Percentiles rank a stretch among this genome's conserved stretches.
phyloP scores from a whole-genome alignment of 2,329 filamentous ascomycete species.

The Colletotrichum tofieldiae region DNA sequence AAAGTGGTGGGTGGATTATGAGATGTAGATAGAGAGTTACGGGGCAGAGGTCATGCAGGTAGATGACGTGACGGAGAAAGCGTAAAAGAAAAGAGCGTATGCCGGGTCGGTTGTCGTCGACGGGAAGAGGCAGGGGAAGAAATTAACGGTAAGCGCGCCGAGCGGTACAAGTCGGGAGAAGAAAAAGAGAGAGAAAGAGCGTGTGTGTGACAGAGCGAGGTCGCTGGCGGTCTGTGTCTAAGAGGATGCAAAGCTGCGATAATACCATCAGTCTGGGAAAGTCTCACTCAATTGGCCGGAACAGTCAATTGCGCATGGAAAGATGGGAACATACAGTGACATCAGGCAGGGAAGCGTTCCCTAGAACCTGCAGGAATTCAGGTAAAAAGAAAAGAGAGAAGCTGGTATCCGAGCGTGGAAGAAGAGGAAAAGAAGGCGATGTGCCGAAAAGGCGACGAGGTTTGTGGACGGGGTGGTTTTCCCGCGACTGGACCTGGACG shows the following conservation, averaged over 20 bases:
- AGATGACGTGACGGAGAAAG: constrained; percentile 2
- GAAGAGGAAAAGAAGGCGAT: constrained; percentile 28
- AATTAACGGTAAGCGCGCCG: constrained; percentile 16
- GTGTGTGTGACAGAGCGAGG: background rate
- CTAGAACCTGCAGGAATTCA: constrained; percentile 31
- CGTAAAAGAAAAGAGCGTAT: background rate
- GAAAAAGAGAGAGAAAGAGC: constrained; percentile 8
- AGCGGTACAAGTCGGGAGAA: constrained; percentile 16
- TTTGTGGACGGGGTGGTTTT: constrained; percentile 33
- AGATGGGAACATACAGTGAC: constrained; percentile 40
- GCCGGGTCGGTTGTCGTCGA: background rate
- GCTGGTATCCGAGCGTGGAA: constrained; percentile 28
- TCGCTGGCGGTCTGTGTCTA: constrained; percentile 17
- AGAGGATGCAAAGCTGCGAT: constrained; percentile 36
- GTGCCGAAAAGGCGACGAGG: constrained; percentile 33
- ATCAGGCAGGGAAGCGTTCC: constrained; percentile 29
- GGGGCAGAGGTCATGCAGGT: constrained; percentile 16
- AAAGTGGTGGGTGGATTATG: constrained; percentile 17
- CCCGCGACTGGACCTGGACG: constrained; percentile 10
- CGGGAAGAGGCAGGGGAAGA: background rate
- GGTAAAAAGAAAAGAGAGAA: background rate
- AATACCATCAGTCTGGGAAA: constrained; percentile 12
- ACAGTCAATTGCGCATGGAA: constrained; percentile 13
- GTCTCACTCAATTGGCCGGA: constrained; percentile 29
- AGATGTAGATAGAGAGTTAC: constrained; percentile 20